Evolutionary conservation across 208 protist genomes (phyloP).

Genomic region (Wallacemonas sp.): DNA sequence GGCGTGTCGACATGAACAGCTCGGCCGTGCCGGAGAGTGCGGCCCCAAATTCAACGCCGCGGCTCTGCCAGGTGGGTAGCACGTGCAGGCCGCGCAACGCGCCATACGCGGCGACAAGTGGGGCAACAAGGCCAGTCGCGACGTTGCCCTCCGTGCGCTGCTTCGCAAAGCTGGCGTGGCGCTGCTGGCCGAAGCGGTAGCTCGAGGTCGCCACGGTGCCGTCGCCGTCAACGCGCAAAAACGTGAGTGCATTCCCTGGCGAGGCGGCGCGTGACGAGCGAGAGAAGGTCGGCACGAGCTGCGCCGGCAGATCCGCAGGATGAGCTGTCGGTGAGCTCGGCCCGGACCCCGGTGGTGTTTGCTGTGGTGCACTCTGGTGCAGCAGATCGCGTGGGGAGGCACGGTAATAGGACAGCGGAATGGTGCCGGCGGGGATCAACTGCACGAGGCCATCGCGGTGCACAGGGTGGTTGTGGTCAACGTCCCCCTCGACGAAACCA

Average conservation of each 20-base stretch:
- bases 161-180: slow-evolving; percentile 57
- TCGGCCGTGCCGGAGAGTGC: slow-evolving; percentile 45
- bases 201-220: slow-evolving; percentile 68
- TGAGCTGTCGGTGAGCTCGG: slow-evolving; percentile 11
- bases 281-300: slow-evolving; percentile 52
- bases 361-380: not conserved
- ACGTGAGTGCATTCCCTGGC: slow-evolving; percentile 55
- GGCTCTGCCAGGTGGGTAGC: slow-evolving; percentile 53
- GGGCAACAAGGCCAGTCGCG: slow-evolving; percentile 42
- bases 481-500: not conserved
- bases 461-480: not conserved
- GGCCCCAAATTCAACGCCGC: slow-evolving; percentile 59
- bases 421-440: slow-evolving; percentile 40
- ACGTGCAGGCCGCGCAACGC: slow-evolving; percentile 34
- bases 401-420: slow-evolving; percentile 31
- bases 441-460: slow-evolving; percentile 26
- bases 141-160: slow-evolving; percentile 40
- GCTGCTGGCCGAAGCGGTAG: slow-evolving; percentile 63
- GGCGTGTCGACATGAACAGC: slow-evolving; percentile 32
- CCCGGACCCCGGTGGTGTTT: not conserved
- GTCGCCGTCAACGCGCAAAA: slow-evolving; percentile 67
- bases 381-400: slow-evolving; percentile 22
- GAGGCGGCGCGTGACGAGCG: slow-evolving; percentile 29
- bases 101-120: slow-evolving; percentile 55
- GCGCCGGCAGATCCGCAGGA: slow-evolving; percentile 29